Base-by-base conservation (phyloP, 257 asterid species). In the Echium plantagineum region DNA sequence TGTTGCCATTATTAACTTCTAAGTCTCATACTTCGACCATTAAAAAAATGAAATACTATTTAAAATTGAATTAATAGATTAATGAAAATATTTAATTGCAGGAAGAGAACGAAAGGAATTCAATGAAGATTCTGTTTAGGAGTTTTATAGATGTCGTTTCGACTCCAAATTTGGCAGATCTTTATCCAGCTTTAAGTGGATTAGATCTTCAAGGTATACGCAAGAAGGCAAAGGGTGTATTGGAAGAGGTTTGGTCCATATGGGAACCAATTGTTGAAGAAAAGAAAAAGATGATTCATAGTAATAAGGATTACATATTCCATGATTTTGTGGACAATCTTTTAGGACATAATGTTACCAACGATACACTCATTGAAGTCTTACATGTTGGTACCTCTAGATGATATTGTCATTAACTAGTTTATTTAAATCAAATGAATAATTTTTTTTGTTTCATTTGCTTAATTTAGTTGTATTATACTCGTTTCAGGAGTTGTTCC, bases 141-240 rank as follows among this genome's bases (percentile, higher is more conserved):
- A 63, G 35, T 58, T 0, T 67, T 0, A 51, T 68, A 19, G 76
- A 66, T 56, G 64, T 53, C 0, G 16, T 18, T 4, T 21, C 70
- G 48, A 51, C 66, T 13, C 75, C 77, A 7, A 76, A 80, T 38
- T 19, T 80, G 21, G 49, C 83, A 5, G 81, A 80, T n/a, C 72
- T 78, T 26, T 80, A 60, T 56, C 85, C 87, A 0, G 6, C 68
- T 63, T 31, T 78, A 0, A 4, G 67, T 21, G 66, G 28, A 26
- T 56, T 78, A 0, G 90, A 83, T 72, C 66, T 63, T 63, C 87
- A 80, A 58, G 87, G 87, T 56, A 6, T 76, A n/a, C 52, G 55
- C 0, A 74, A 48, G 66, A 76, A 64, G 52, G 35, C 66, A 20
- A 21, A 2, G 22, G 55, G 47, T 6, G 7, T 62, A 31, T 18